Evolutionary conservation across 805 yeast genomes (phyloP).

Genomic region (Candida sithepensis): DNA sequence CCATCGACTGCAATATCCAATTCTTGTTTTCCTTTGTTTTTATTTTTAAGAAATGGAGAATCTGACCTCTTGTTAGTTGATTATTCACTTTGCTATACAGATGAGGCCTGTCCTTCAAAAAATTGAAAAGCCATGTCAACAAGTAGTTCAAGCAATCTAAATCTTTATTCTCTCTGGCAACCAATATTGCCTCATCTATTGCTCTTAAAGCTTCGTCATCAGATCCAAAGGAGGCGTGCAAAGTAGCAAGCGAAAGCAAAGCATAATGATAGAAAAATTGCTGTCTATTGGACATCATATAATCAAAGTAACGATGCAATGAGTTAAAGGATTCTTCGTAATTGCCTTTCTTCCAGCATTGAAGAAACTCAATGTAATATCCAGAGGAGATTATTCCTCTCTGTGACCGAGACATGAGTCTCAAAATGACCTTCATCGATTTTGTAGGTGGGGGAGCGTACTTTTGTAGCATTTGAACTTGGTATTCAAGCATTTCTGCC

Average conservation of each 20-base stretch:
- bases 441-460: conserved; percentile 49
- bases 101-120: conserved; percentile 64
- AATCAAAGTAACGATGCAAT: conserved; percentile 63
- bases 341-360: conserved; percentile 54
- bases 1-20: conserved; percentile 49
- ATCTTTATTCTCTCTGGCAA: conserved; percentile 84
- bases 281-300: conserved; percentile 64
- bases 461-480: conserved; percentile 48
- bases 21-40: conserved; percentile 49
- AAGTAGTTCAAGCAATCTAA: conserved; percentile 66
- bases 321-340: conserved; percentile 59
- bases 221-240: conserved; percentile 67
- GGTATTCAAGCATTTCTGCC: conserved; percentile 46
- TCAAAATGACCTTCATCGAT: conserved; percentile 38
- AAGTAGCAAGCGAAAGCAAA: conserved; percentile 62
- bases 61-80: conserved; percentile 54
- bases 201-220: conserved; percentile 69
- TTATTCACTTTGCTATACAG: conserved; percentile 35
- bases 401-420: conserved; percentile 45
- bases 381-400: conserved; percentile 40
- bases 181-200: conserved; percentile 81
- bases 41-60: conserved; percentile 56
- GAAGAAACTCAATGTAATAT: conserved; percentile 59
- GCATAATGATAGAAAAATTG: conserved; percentile 74
- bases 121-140: conserved; percentile 70